Evolutionary conservation across 805 yeast genomes (phyloP).

Genomic region (Lipomyces yamanashiensis): DNA sequence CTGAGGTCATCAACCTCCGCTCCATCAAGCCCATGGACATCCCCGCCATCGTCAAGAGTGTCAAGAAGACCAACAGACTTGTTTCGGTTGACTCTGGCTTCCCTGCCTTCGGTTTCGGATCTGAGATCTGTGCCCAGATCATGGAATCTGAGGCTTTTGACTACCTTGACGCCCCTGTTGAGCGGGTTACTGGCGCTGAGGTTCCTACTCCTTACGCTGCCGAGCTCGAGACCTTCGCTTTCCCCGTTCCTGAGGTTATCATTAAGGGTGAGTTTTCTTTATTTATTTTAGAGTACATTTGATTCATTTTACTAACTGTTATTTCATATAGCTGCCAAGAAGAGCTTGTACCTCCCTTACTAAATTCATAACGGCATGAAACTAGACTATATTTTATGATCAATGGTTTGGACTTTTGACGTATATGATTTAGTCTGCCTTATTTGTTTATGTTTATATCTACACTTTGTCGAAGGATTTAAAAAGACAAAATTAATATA

Average conservation of each 20-base stretch:
- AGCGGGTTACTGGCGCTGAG: slow-evolving; percentile 99
- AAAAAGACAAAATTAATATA: too few species aligned
- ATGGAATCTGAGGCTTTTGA: slow-evolving; percentile 99
- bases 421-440: too few species aligned
- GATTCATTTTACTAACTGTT: background rate
- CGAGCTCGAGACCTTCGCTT: slow-evolving; percentile 95
- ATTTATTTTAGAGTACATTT: background rate
- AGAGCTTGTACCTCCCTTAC: slow-evolving; percentile 46
- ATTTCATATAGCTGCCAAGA: slow-evolving; percentile 44
- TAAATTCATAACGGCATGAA: slow-evolving; percentile 3
- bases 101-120: slow-evolving; percentile 99
- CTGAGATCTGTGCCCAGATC: slow-evolving; percentile 95
- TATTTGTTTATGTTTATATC: too few species aligned
- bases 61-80: slow-evolving; percentile 95
- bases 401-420: background rate
- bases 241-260: slow-evolving; percentile 94
- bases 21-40: slow-evolving; percentile 96
- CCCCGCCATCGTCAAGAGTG: slow-evolving; percentile 79
- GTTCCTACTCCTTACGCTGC: slow-evolving; percentile 98
- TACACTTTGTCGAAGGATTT: too few species aligned
- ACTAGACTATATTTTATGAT: background rate
- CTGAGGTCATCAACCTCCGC: slow-evolving; percentile 94
- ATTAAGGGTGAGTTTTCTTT: slow-evolving; percentile 58
- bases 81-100: slow-evolving; percentile 95
- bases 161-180: slow-evolving; percentile 97